Percentiles rank a stretch among this genome's conserved stretches.
Conservation (phyloP, 1,139 yeast genomes). For the Pichia kudriavzevii region DNA sequence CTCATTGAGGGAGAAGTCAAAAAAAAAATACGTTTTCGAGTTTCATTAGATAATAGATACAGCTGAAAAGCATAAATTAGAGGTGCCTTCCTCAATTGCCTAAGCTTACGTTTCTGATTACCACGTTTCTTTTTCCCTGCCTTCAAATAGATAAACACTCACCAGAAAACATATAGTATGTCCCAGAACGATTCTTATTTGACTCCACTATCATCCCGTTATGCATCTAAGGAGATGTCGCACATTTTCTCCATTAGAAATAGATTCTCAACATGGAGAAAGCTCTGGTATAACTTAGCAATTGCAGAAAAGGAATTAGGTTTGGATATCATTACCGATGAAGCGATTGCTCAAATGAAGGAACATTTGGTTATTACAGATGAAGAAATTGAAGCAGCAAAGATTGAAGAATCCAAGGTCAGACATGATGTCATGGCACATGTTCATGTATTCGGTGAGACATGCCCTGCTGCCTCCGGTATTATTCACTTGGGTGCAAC, state of each 20-base stretch:
- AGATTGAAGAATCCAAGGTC: conserved; percentile 92
- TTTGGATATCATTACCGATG: conserved; percentile 72
- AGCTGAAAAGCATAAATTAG: no score
- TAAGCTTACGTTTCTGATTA: no score
- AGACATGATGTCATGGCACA: conserved; percentile 99
- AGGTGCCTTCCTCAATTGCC: no score
- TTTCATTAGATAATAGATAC: no score
- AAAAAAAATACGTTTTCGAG: no score
- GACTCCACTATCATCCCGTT: conserved; percentile 92
- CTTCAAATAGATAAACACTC: not conserved
- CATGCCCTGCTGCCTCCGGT: conserved; percentile 95
- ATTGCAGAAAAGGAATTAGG: conserved; percentile 93
- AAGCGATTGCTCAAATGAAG: conserved; percentile 83
- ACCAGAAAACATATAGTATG: conserved; percentile 1
- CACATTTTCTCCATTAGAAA: conserved; percentile 83
- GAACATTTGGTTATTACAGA: conserved; percentile 76
- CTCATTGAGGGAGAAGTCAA: no score
- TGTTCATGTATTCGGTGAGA: conserved; percentile 88
- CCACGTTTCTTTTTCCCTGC: not conserved
- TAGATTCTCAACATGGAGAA: conserved; percentile 97
- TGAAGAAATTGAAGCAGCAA: conserved; percentile 82
- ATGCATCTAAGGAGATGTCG: conserved; percentile 97
- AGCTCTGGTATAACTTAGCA: conserved; percentile 92
- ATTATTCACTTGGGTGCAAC: conserved; percentile 98
- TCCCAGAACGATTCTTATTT: conserved; percentile 58